A percentile compares a stretch with the other conserved stretches of the same genome.
Evolutionary conservation across 768 basidiomycete species (phyloP).

Genomic region (Bullera alba): DNA sequence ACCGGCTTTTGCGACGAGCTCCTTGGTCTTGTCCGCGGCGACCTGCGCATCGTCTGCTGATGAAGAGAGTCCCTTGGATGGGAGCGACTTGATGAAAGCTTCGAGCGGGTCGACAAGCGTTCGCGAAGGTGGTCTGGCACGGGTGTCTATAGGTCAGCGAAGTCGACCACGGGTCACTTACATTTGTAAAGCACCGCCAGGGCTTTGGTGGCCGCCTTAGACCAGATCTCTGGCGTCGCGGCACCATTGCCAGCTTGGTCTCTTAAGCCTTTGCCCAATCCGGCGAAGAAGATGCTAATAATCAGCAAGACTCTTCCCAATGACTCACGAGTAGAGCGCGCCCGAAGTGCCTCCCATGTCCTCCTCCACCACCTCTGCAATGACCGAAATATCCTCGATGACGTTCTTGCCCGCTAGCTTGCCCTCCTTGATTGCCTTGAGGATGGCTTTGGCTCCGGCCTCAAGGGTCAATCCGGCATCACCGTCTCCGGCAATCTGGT

Average conservation of each 20-base stretch:
- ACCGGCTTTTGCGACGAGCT: conserved; percentile 76
- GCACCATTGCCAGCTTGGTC: conserved; percentile 37
- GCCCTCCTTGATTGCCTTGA: conserved; percentile 55
- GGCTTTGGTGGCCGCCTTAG: conserved; percentile 52
- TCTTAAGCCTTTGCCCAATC: conserved; percentile 66
- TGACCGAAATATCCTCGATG: conserved; percentile 57
- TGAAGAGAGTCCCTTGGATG: conserved; percentile 45
- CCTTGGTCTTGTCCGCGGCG: conserved; percentile 67
- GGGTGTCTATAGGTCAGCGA: conserved; percentile 54
- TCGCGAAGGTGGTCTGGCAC: conserved; percentile 78
- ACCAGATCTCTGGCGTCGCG: conserved; percentile 58
- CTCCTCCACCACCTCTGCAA: conserved; percentile 71
- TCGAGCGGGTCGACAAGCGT: conserved; percentile 87
- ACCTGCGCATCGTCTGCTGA: conserved; percentile 59
- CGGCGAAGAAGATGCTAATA: conserved; percentile 80
- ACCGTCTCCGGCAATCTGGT: conserved; percentile 87
- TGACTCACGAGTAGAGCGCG: conserved; percentile 75
- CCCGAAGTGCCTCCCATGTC: conserved; percentile 88
- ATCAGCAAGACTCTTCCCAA: not conserved
- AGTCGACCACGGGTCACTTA: conserved; percentile 9
- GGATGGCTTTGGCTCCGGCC: conserved; percentile 58
- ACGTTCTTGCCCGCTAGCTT: conserved; percentile 60
- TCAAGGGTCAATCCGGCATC: conserved; percentile 60
- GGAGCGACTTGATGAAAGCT: conserved; percentile 60
- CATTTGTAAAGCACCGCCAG: conserved; percentile 37